Conservation (phyloP, 768 basidiomycete species). For the Paxillus involutus region DNA sequence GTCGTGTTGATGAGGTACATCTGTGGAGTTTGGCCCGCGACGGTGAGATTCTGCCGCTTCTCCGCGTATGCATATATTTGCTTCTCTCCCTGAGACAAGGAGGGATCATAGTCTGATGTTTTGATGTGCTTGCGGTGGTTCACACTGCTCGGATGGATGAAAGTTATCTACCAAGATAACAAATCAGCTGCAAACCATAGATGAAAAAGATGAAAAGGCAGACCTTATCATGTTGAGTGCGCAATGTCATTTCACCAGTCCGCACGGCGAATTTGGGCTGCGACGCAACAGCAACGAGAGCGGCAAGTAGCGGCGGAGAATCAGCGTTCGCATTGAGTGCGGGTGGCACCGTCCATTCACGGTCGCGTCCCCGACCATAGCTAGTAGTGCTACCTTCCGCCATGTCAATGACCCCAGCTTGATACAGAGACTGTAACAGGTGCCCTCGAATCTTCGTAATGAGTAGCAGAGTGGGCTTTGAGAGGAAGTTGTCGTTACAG, state of each 20-base stretch:
- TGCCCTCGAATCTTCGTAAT: constrained; percentile 82
- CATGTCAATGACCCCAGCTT: constrained; percentile 79
- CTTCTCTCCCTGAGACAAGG: constrained; percentile 46
- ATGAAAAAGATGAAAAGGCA: constrained; percentile 2
- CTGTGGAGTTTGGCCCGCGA: constrained; percentile 45
- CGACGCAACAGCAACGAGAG: constrained; percentile 79
- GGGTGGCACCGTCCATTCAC: constrained; percentile 50
- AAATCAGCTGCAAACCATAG: constrained; percentile 11
- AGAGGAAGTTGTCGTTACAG: constrained; percentile 83
- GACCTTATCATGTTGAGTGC: constrained; percentile 87
- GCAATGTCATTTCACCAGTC: constrained; percentile 60
- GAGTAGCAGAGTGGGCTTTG: constrained; percentile 78
- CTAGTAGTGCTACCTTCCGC: constrained; percentile 61
- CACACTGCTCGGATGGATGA: constrained; percentile 87
- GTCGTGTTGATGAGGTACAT: constrained; percentile 81
- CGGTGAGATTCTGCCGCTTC: constrained; percentile 75
- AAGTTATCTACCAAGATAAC: constrained; percentile 47
- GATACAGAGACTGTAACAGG: constrained; percentile 72
- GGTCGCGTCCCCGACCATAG: constrained; percentile 29
- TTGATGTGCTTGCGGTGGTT: constrained; percentile 62
- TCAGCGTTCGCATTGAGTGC: constrained; percentile 73
- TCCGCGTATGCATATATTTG: constrained; percentile 82
- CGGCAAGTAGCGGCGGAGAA: constrained; percentile 75
- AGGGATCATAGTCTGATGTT: constrained; percentile 17
- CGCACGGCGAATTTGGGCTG: constrained; percentile 91